Evolutionary conservation across 306 rosid genomes (phyloP), one percentile per base, ranked within the genome.

Genomic region (Alnus rubra): DNA sequence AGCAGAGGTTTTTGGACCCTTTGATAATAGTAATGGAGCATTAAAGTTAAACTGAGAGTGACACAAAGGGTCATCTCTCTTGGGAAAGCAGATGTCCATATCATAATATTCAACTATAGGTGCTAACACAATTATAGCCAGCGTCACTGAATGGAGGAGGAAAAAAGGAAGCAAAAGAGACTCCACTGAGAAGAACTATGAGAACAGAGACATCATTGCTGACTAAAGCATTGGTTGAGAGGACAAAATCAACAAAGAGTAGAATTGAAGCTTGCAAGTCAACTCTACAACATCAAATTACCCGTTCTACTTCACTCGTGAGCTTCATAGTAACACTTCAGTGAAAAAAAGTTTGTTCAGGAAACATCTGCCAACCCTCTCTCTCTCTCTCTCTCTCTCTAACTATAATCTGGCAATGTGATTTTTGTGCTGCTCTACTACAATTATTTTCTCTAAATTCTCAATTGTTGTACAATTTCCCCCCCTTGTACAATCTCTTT

Each of bases 181-280:
- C 37, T 23, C 56, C 69, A 65, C 47, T 4, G 45, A 23, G 68
- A 18, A 50, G 53, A 71, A 30, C 8, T 67, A 67, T 67, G 28
- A 3, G 7, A 42, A 74, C 50, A 47, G 76, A 72, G n/a, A 82
- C 70, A 9, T 45, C 52, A 77, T 53, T 63, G 82, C 77, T 58
- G 62, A 79, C 45, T 59, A 49, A 63, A 71, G 65, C 47, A 53
- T 33, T 30, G 58, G 47, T 23, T 13, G 47, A 28, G 31, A 23
- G 69, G 14, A 54, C 39, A 63, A 54, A 51, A 71, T 35, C 60
- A 47, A 74, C 47, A 10, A 39, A 50, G 76, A 52, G 71, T 35
- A 77, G 68, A 28, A 62, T 50, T 50, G 37, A 78, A 69, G 80
- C 67, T 56, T 70, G 35, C 62, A 62, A 13, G 80, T 74, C 82